These are phyloP conservation scores for Steccherinum ochraceum DNA, from an alignment of 768 basidiomycete species.

Conservation along the genomic window DNA sequence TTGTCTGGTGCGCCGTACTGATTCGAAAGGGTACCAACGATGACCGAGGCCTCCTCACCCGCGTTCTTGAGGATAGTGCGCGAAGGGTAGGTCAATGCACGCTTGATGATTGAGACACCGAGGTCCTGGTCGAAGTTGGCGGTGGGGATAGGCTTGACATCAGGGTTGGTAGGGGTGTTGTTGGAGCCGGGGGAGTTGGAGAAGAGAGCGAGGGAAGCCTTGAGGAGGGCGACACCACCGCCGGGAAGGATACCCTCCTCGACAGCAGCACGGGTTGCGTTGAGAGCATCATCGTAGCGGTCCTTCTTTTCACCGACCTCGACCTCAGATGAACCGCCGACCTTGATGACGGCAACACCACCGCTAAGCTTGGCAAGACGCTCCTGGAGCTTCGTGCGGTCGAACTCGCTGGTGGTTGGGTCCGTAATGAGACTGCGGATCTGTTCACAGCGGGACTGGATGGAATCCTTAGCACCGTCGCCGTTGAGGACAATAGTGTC, in stretches of 20 bases:
- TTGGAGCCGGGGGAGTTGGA: conserved; percentile 31
- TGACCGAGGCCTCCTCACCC: conserved; percentile 89
- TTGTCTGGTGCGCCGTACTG: conserved; percentile 68
- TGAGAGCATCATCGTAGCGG: conserved; percentile 92
- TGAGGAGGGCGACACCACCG: conserved; percentile 89
- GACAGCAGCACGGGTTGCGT: conserved; percentile 97
- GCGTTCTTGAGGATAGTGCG: conserved; percentile 91
- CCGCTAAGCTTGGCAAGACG: conserved; percentile 94
- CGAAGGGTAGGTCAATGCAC: conserved; percentile 76
- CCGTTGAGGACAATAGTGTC: conserved; percentile 97
- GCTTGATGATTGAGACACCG: conserved; percentile 87
- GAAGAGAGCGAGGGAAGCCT: conserved; percentile 67
- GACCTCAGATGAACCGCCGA: conserved; percentile 89
- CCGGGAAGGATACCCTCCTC: conserved; percentile 98
- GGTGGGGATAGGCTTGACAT: conserved; percentile 65
- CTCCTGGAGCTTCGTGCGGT: conserved; percentile 93
- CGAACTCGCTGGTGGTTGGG: conserved; percentile 84
- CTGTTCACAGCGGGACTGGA: conserved; percentile 93
- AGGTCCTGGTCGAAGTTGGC: conserved; percentile 97
- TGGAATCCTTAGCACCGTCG: conserved; percentile 82
- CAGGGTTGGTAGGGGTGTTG: conserved; percentile 36
- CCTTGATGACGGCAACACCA: conserved; percentile 98
- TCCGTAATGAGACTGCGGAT: conserved; percentile 81
- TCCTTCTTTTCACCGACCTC: conserved; percentile 99
- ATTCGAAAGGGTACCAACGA: conserved; percentile 78